Evolutionary conservation across 2,329 filamentous ascomycete genomes (phyloP), one percentile per base, ranked within the genome.

Genomic region (Diaporthe citriasiana): DNA sequence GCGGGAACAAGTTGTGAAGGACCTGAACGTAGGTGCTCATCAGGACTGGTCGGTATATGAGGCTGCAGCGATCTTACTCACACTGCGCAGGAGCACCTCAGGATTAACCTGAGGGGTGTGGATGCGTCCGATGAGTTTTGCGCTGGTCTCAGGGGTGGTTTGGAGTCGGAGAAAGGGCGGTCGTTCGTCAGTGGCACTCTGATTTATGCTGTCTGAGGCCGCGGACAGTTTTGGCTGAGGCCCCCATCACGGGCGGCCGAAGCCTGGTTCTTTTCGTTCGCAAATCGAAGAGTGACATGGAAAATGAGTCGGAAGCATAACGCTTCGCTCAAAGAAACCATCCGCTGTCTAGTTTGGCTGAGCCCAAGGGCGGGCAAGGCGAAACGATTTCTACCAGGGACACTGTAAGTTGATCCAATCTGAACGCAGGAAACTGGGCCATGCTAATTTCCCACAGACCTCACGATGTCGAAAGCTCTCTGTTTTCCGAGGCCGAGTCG

Each of bases 21-120:
- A 75, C 72, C 55, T 75, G 53, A 75, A 71, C 40, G 74, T 75
- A 68, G 70, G 74, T 59, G 19, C 33, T 59, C 25, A 33, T 69
- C 51, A 59, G 68, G 33, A 57, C 17, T 71, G 42, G 50, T 45
- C 53, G 55, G 63, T 59, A 50, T 40, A 42, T 30, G 33, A 60
- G 53, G 53, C 53, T 27, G 66, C n/a, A 51, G 47, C 53, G 33
- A 55, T 66, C 47, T 74, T 59, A 75, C 74, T 57, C 42, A 40
- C 25, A 95, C 91, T 0, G 89, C 98, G 3, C 88, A 89, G 1
- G 83, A 95, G 79, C 92, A 97, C 77, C 89, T 98, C 0, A 94
- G 94, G 1, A 97, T 98, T 83, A 97, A 98, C 83, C 87, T 98
- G 3, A 97, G 94, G 0, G 93, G 98, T 38, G 91, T 97, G 2